Conservation (phyloP, 2,329 filamentous ascomycete species). For the Lecanicillium sp. region DNA sequence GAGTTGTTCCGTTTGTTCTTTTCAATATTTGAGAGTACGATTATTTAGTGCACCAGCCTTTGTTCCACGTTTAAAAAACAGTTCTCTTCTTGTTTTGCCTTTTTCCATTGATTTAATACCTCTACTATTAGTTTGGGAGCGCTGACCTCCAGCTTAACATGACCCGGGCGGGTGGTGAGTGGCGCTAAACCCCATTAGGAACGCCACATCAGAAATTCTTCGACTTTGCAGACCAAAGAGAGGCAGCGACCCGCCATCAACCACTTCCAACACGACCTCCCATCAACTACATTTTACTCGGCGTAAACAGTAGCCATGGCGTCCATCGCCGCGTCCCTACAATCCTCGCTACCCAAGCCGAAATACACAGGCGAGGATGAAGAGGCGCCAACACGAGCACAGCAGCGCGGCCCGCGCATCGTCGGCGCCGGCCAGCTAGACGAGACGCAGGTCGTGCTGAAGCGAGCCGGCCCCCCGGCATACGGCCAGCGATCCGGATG, state of each 20-base stretch:
- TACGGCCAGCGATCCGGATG: constrained; percentile 85
- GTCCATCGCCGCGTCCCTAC: constrained; percentile 62
- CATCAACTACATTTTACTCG: not conserved
- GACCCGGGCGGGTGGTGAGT: not conserved
- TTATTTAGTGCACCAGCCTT: no score
- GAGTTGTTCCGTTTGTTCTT: no score
- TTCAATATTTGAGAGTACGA: no score
- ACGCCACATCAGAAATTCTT: constrained; percentile 25
- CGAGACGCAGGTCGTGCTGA: constrained; percentile 76
- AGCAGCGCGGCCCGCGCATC: constrained; percentile 74
- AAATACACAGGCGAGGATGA: constrained; percentile 89
- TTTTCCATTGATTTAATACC: no score
- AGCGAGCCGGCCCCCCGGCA: constrained; percentile 74
- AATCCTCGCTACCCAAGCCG: constrained; percentile 76
- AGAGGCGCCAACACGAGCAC: constrained; percentile 61
- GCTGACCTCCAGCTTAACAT: no score
- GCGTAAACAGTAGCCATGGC: constrained; percentile 40
- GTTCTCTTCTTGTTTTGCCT: no score
- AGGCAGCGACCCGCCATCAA: constrained; percentile 15
- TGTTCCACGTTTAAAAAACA: no score
- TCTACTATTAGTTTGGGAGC: no score
- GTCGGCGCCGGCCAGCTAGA: constrained; percentile 73
- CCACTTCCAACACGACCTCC: constrained; percentile 10
- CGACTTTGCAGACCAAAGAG: constrained; percentile 8
- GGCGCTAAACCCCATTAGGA: constrained; percentile 21